Evolutionary conservation across 108 stramenopile species (phyloP).

Genomic region (Chaetoceros muelleri): DNA sequence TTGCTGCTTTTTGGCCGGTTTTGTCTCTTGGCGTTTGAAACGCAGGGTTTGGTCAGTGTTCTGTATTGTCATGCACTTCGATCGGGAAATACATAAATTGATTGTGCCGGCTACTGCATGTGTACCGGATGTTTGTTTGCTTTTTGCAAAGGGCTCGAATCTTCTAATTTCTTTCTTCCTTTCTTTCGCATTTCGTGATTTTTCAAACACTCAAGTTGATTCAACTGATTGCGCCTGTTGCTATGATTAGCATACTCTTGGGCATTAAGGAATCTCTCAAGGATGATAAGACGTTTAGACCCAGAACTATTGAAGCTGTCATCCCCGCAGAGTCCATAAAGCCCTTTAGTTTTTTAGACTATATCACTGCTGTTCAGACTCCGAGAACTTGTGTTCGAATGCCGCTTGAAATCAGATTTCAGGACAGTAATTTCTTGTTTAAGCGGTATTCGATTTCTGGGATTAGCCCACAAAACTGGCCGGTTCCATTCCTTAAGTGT

Average conservation of each 20-base stretch:
- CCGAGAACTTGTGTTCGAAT: slow-evolving; percentile 30
- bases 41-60: background rate
- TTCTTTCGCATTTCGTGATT: background rate
- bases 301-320: slow-evolving; percentile 28
- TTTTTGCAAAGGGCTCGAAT: background rate
- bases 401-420: background rate
- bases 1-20: no score
- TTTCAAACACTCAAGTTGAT: slow-evolving; percentile 22
- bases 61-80: background rate
- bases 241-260: slow-evolving; percentile 46
- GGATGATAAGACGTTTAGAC: slow-evolving; percentile 20
- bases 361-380: slow-evolving; percentile 51
- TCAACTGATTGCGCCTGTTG: slow-evolving; percentile 53
- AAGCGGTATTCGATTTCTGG: slow-evolving; percentile 22
- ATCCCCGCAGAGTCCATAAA: slow-evolving; percentile 40
- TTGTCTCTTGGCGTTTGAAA: background rate
- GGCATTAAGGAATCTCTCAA: slow-evolving; percentile 46
- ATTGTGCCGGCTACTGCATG: slow-evolving; percentile 1
- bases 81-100: background rate
- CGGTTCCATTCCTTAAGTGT: slow-evolving; percentile 72
- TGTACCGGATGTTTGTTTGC: background rate
- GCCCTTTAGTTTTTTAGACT: slow-evolving; percentile 51
- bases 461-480: slow-evolving; percentile 31
- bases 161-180: slow-evolving; percentile 3
- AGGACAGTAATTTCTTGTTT: slow-evolving; percentile 9